Base-by-base conservation (phyloP, 2,329 filamentous ascomycete species). In the Pyrenochaeta sp. region DNA sequence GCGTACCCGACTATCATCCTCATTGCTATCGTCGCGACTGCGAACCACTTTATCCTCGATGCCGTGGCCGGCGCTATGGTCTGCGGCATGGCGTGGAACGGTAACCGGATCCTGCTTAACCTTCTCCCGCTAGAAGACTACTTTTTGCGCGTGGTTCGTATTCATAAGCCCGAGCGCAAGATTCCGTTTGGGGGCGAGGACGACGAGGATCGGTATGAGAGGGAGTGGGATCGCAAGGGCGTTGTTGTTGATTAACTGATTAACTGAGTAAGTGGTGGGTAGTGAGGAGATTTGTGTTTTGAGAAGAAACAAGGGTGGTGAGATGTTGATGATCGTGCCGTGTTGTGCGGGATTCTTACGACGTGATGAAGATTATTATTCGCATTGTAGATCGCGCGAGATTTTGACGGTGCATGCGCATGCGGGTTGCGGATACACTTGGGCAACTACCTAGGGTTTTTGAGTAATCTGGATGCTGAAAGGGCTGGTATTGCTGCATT, bases 11-110 rank as follows among this genome's bases (percentile, higher is more conserved):
- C 79, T 5, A 74, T 81, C 18, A 89, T 90, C 48, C 71, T 89
- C 4, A 75, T 81, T 7, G 86, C 85, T 18, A 89, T 89, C 53
- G 77, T 89, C 17, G 82, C 86, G 3, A 89, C 86, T 0, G 86
- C 86, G 31, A 89, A 89, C 65, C 86, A 89, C 68, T 83, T 88
- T 64, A 78, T 89, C 34, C 78, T 89, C 6, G 87, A 89, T 63
- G 86, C 87, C 0, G 79, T 88, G 2, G 87, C 85, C 0, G 87
- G 86, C 10, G 82, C 84, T 5, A 60, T 81, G 21, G 84, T 89
- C 3, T 89, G 86, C 56, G 75, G 74, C 3, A 51, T 88, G 4
- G 85, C 84, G 1, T 89, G 86, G 86, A 70, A 62, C 10, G 75
- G 74, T 4, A 82, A 83, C 48, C 47, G 61, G 0, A 60, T 81